phyloP scores from a whole-genome alignment of 805 yeast genomes.

The Wickerhamomyces ciferrii region DNA sequence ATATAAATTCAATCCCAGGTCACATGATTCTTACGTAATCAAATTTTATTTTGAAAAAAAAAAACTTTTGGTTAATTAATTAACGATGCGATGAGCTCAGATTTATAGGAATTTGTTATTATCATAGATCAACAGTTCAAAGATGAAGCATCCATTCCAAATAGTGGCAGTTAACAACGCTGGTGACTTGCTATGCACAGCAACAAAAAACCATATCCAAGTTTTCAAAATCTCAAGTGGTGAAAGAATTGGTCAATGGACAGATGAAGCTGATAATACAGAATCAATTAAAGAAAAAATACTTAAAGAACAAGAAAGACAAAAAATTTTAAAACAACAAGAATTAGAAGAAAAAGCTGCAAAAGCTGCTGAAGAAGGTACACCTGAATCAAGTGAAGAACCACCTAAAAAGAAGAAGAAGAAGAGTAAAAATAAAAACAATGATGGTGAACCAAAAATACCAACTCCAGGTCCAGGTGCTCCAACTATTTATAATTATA shows the following conservation, averaged over 20 bases:
- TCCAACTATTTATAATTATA: constrained; percentile 59
- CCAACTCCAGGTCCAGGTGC: constrained; percentile 68
- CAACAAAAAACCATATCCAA: constrained; percentile 54
- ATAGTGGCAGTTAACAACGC: constrained; percentile 37
- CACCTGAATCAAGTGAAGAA: constrained; percentile 14
- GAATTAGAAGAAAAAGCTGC: constrained; percentile 4
- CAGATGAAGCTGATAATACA: constrained; percentile 49
- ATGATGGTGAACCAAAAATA: constrained; percentile 39
- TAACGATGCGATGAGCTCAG: constrained; percentile 3
- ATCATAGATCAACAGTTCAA: background rate
- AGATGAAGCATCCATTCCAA: constrained; percentile 72
- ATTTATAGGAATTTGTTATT: background rate
- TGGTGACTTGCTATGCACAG: constrained; percentile 46
- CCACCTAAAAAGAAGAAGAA: constrained; percentile 27
- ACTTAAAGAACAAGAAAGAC: constrained; percentile 30
- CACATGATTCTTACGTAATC: background rate
- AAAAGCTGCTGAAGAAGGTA: background rate
- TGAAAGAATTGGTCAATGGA: constrained; percentile 52
- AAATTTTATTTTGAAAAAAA: background rate
- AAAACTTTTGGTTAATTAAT: background rate
- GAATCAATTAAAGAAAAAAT: constrained; percentile 43
- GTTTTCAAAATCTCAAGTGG: constrained; percentile 40
- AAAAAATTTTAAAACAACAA: constrained; percentile 13
- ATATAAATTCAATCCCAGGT: too few relatives aligned
- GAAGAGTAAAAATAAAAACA: constrained; percentile 28